Conservation (phyloP, 1,139 yeast species). For the Hemisphaericaspora subhashii region DNA sequence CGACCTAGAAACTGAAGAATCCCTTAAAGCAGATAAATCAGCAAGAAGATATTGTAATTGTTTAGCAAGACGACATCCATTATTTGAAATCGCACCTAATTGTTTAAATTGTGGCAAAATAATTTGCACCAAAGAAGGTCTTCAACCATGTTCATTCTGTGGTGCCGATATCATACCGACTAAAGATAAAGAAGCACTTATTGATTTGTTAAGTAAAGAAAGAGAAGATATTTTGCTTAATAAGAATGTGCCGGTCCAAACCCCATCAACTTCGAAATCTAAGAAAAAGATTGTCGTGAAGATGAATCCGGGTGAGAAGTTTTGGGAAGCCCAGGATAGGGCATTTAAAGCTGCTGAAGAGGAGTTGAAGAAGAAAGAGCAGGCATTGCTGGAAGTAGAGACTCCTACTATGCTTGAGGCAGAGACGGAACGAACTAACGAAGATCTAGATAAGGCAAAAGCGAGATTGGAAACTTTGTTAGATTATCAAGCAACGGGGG, state of each 20-base stretch:
- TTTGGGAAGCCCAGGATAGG: constrained; percentile 68
- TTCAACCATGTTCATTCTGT: constrained; percentile 88
- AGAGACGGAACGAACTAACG: constrained; percentile 30
- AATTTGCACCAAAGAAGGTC: constrained; percentile 84
- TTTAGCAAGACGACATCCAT: constrained; percentile 81
- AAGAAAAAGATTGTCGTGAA: constrained; percentile 49
- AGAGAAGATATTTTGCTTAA: constrained; percentile 21
- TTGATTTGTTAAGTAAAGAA: constrained; percentile 51
- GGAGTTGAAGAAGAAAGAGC: constrained; percentile 30
- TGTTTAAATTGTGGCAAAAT: constrained; percentile 94
- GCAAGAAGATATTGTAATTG: constrained; percentile 61
- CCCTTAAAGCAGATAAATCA: constrained; percentile 12
- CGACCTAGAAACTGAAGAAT: constrained; percentile 31
- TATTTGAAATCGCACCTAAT: constrained; percentile 88
- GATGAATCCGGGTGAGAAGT: constrained; percentile 59
- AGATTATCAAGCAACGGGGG: constrained; percentile 81
- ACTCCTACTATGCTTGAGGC: constrained; percentile 21
- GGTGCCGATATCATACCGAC: constrained; percentile 62
- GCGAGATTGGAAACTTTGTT: constrained; percentile 69
- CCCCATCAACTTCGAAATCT: constrained; percentile 16
- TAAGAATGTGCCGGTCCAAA: constrained; percentile 16
- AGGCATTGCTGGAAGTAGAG: constrained; percentile 35
- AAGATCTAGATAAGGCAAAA: constrained; percentile 68
- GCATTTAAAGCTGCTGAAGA: constrained; percentile 55
- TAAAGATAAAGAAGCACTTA: constrained; percentile 63